A percentile compares a stretch with the other conserved stretches of the same genome.
phyloP scores from a whole-genome alignment of 805 yeast species.

The Starmerella bombi region DNA sequence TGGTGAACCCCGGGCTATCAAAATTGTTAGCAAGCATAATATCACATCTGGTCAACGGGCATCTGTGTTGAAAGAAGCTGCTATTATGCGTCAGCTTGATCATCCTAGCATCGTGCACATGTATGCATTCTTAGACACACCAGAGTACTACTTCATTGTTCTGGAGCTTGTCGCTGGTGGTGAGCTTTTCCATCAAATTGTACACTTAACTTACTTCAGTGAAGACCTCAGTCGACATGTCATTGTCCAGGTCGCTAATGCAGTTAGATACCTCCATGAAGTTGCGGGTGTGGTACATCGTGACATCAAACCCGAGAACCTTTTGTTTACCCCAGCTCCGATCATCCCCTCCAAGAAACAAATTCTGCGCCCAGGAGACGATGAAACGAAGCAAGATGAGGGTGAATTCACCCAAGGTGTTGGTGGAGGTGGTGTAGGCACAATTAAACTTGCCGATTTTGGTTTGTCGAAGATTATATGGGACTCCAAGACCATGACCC shows the following conservation, averaged over 20 bases:
- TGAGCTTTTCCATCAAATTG: slow-evolving; percentile 67
- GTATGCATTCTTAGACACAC: slow-evolving; percentile 39
- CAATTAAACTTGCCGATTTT: slow-evolving; percentile 85
- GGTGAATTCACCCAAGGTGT: slow-evolving; percentile 67
- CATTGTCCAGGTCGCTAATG: slow-evolving; percentile 55
- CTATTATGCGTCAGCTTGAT: slow-evolving; percentile 51
- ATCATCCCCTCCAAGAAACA: slow-evolving; percentile 29
- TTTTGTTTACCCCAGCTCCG: slow-evolving; percentile 47
- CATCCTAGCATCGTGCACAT: slow-evolving; percentile 52
- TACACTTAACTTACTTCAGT: slow-evolving; percentile 60
- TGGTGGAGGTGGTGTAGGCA: slow-evolving; percentile 90
- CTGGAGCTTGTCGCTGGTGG: slow-evolving; percentile 66
- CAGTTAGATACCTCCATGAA: slow-evolving; percentile 58
- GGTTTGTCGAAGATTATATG: slow-evolving; percentile 86
- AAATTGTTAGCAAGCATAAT: slow-evolving; percentile 52
- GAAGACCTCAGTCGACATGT: slow-evolving; percentile 63
- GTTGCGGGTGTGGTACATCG: slow-evolving; percentile 62
- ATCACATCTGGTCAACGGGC: slow-evolving; percentile 30
- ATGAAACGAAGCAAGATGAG: slow-evolving; percentile 55
- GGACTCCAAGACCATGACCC: slow-evolving; percentile 83
- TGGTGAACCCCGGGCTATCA: slow-evolving; percentile 51
- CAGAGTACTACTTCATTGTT: slow-evolving; percentile 44
- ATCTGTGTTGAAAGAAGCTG: slow-evolving; percentile 51
- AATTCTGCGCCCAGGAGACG: slow-evolving; percentile 30
- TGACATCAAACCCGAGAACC: slow-evolving; percentile 72